These are phyloP conservation scores for Coccomyxa sp. DNA, from an alignment of 139 green algal species.

Conservation along the genomic window DNA sequence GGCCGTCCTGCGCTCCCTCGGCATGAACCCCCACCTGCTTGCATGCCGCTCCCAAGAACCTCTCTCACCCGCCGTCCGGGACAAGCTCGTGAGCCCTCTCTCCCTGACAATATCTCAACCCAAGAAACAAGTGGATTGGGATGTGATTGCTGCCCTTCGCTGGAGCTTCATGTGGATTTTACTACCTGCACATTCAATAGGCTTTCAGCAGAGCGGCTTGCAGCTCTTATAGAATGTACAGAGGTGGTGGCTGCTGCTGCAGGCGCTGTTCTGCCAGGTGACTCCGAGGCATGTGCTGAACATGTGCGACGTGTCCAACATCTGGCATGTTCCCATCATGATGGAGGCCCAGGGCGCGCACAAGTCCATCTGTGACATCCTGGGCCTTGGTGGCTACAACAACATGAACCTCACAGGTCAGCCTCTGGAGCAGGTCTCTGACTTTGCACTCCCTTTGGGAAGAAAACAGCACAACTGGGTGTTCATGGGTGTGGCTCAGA, in stretches of 20 bases:
- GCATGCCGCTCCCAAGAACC: slow-evolving; percentile 77
- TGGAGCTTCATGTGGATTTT: background rate
- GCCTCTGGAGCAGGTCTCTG: slow-evolving; percentile 33
- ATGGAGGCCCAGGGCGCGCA: slow-evolving; percentile 76
- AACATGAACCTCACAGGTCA: slow-evolving; percentile 53
- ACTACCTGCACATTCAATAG: background rate
- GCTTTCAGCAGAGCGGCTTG: background rate
- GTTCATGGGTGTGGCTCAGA: too few relatives aligned
- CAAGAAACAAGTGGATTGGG: background rate
- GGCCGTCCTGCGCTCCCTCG: slow-evolving; percentile 82
- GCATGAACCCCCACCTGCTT: slow-evolving; percentile 86
- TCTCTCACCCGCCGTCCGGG: slow-evolving; percentile 68
- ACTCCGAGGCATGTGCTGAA: slow-evolving; percentile 77
- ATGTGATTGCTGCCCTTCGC: background rate
- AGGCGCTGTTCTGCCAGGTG: slow-evolving; percentile 96
- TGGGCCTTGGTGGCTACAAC: slow-evolving; percentile 50
- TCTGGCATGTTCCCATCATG: slow-evolving; percentile 93
- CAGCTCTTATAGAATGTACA: too few relatives aligned
- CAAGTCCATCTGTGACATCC: slow-evolving; percentile 62
- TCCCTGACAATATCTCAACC: background rate
- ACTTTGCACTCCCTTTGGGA: too few relatives aligned
- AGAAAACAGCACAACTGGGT: too few relatives aligned
- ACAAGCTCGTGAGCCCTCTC: slow-evolving; percentile 77
- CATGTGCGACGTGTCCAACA: slow-evolving; percentile 97
- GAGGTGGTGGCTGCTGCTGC: slow-evolving; percentile 1